Evolutionary conservation across 495 filamentous ascomycete genomes (phyloP), one percentile per base, ranked within the genome.

Genomic region (Aspergillus funiculosus): DNA sequence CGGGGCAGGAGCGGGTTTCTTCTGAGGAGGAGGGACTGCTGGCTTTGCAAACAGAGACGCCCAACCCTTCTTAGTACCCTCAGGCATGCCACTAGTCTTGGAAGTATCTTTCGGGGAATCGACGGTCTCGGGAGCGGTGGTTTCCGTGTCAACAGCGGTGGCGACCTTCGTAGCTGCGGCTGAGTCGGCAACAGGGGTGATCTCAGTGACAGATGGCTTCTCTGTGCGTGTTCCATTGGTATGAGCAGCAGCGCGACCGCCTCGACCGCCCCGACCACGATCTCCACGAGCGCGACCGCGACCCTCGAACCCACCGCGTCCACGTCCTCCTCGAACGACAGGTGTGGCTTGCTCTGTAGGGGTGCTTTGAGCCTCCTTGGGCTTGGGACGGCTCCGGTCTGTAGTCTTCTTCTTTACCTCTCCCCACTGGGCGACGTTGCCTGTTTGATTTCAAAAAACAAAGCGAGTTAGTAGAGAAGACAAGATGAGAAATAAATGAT

Each of bases 351-450:
- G 45, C 50, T 71, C 72, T 50, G 73, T 62, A 13, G 74, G 71
- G 42, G 79, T 72, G 39, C 69, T 73, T 54, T 76, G 66, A 32
- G 75, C 60, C 44, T 92, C 85, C 71, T 94, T 90, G 46, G 76
- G 69, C 75, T 95, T 99, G 39, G 91, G 79, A 51, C 82, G 83
- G 54, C 79, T 75, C 51, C 86, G 75, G 60, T 92, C 86, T 67
- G 89, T 87, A 60, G 82, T 84, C 64, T 83, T 83, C 76, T 94
- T 95, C 69, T 91, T 87, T 59, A 97, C 89, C 67, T 95, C 89
- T 49, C 83, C 86, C 86, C 94, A 99, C 74, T 91, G 89, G 50
- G 89, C 81, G 54, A 95, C 85, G 44, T 82, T 82, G 52, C 91
- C 91, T 96, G 58, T 21, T 39, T 43, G 31, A 41, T n/a, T n/a